phyloP scores from a whole-genome alignment of 306 rosid species.

The Malus sieversii region DNA sequence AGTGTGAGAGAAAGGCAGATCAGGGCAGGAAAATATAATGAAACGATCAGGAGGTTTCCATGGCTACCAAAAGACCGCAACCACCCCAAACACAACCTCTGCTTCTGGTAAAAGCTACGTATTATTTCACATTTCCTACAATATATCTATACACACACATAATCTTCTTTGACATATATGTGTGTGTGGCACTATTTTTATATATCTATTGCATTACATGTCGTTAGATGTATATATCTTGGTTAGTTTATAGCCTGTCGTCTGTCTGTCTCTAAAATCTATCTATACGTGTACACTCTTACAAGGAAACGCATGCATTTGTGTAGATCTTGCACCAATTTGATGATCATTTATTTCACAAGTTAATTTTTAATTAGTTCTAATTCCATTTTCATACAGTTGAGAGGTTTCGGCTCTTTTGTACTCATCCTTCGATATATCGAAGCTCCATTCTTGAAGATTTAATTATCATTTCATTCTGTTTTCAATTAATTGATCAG shows the following conservation, averaged over 20 bases:
- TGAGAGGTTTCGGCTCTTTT: neutral
- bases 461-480: neutral
- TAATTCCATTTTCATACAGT: neutral
- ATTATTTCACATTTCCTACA: neutral
- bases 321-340: neutral
- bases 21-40: conserved; percentile 19
- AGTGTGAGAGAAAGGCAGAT: neutral
- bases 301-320: neutral
- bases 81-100: conserved; percentile 28
- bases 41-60: conserved; percentile 51
- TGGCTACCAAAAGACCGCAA: conserved; percentile 55
- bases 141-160: too few species aligned
- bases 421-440: neutral
- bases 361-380: neutral
- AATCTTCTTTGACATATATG: neutral
- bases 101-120: neutral
- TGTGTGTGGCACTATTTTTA: neutral
- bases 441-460: neutral
- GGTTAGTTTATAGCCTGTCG: neutral
- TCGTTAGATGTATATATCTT: too few species aligned
- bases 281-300: neutral
- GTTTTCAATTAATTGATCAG: too few species aligned
- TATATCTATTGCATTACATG: neutral
- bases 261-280: too few species aligned
- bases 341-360: neutral